These are phyloP conservation scores for Murraya koenigii DNA, from an alignment of 345 rosid genomes.

Conservation along the genomic window DNA sequence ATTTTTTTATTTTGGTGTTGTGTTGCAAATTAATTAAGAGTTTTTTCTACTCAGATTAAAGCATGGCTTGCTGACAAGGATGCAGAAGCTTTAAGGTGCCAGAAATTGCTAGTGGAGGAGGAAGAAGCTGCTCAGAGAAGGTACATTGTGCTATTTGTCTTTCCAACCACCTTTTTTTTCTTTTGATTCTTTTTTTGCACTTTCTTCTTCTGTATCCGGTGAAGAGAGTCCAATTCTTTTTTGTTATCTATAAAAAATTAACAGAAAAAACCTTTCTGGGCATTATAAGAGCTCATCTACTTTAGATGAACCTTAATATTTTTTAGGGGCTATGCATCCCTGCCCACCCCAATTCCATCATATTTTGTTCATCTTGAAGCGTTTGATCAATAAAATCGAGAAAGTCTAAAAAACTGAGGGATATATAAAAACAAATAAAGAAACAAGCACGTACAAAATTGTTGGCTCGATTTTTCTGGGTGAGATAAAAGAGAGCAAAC, in stretches of 20 bases:
- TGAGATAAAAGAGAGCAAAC: neutral
- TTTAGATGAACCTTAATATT: neutral
- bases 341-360: too few species aligned
- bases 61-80: constrained; percentile 96
- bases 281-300: neutral
- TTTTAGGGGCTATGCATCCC: neutral
- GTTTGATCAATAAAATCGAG: neutral
- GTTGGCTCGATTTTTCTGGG: neutral
- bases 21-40: constrained; percentile 2
- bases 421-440: neutral
- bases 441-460: neutral
- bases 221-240: neutral
- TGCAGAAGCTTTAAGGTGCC: constrained; percentile 92
- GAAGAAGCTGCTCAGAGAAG: constrained; percentile 95
- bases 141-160: constrained; percentile 29
- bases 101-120: constrained; percentile 89
- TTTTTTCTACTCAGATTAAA: constrained; percentile 49
- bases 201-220: neutral
- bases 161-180: neutral
- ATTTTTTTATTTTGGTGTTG: neutral
- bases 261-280: too few species aligned
- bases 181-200: neutral
- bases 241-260: too few species aligned
- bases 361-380: neutral
- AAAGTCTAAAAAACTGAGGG: neutral